phyloP scores from a whole-genome alignment of 257 asterid genomes.

The Henckelia pumila region DNA sequence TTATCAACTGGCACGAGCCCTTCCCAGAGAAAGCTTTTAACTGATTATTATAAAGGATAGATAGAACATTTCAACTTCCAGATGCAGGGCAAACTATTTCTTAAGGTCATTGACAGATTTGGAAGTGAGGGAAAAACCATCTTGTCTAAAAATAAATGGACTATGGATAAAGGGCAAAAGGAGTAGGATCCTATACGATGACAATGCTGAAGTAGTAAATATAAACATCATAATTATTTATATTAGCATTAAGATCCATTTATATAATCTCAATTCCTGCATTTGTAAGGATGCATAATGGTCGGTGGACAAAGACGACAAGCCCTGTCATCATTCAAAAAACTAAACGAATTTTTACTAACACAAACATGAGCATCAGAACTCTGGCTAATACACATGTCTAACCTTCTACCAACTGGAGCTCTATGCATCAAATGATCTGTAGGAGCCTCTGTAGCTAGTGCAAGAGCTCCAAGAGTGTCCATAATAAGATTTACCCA shows the following conservation, averaged over 20 bases:
- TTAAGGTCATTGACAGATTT: neutral
- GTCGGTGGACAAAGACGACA: neutral
- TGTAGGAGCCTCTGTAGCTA: conserved; percentile 95
- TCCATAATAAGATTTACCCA: conserved; percentile 99
- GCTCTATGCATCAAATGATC: conserved; percentile 85
- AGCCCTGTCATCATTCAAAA: neutral
- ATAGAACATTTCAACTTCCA: neutral
- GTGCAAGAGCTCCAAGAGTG: conserved; percentile 95
- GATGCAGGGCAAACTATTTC: neutral
- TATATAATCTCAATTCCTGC: neutral
- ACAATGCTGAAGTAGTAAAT: neutral
- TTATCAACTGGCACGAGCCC: neutral
- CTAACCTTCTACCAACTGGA: conserved; percentile 97
- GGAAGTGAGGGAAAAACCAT: neutral
- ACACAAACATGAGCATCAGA: conserved; percentile 10
- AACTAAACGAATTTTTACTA: neutral
- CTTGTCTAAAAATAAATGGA: neutral
- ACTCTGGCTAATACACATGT: conserved; percentile 4
- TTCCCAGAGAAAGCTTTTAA: neutral
- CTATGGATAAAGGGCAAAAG: neutral
- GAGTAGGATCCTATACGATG: neutral
- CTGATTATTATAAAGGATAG: neutral
- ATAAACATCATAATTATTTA: neutral
- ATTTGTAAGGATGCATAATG: neutral
- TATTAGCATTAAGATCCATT: neutral